Conservation (phyloP, 306 rosid genomes). For the Mucuna pruriens region DNA sequence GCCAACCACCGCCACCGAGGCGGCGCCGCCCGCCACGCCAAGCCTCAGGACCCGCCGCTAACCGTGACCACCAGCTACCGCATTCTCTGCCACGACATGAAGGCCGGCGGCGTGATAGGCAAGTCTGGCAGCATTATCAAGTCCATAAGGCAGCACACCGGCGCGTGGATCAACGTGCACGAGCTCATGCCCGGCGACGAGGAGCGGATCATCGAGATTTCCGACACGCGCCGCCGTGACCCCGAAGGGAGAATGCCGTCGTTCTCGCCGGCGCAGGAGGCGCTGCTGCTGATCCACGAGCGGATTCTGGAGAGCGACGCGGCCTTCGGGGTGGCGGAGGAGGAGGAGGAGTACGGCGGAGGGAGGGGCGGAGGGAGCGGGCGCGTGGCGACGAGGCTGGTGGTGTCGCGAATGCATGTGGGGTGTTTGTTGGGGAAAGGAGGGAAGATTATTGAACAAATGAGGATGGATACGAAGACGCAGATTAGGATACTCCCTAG, state of each 20-base stretch:
- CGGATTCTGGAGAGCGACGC: constrained; percentile 88
- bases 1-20: constrained; percentile 64
- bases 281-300: constrained; percentile 80
- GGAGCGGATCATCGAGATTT: constrained; percentile 92
- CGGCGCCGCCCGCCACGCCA: constrained; percentile 50
- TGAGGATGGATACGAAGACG: constrained; percentile 97
- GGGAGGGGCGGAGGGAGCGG: constrained; percentile 51
- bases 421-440: constrained; percentile 97
- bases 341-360: constrained; percentile 68
- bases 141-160: constrained; percentile 95
- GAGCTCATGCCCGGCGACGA: constrained; percentile 89
- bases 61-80: constrained; percentile 81
- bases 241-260: constrained; percentile 94
- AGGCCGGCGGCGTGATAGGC: constrained; percentile 95
- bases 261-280: constrained; percentile 98
- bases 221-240: constrained; percentile 96
- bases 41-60: constrained; percentile 60
- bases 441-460: constrained; percentile 99
- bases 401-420: constrained; percentile 96
- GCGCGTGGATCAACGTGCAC: constrained; percentile 99
- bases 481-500: constrained; percentile 97
- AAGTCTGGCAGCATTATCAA: constrained; percentile 95
- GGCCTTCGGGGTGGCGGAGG: constrained; percentile 61
- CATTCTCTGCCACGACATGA: constrained; percentile 86
- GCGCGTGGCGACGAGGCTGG: constrained; percentile 84